Evolutionary conservation across 768 basidiomycete genomes (phyloP).

Genomic region (Psilocybe sp.): DNA sequence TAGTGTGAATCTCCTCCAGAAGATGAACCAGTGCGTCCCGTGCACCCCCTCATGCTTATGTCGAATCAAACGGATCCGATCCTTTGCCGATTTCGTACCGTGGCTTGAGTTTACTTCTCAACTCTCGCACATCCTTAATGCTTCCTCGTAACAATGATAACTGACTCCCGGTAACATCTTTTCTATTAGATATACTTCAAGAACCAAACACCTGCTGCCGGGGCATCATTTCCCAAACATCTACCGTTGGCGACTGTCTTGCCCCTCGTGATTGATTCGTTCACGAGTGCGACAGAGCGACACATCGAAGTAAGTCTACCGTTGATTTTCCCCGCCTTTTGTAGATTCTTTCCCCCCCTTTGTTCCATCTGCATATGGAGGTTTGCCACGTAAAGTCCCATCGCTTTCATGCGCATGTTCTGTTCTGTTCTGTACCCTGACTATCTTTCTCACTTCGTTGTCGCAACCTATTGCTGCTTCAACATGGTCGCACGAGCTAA

Average conservation of each 20-base stretch:
- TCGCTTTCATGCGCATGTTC: slow-evolving; percentile 1
- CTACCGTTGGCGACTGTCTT: slow-evolving; percentile 80
- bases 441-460: background rate
- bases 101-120: slow-evolving; percentile 18
- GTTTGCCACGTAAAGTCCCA: no score
- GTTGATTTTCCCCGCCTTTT: slow-evolving; percentile 8
- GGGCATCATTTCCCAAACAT: slow-evolving; percentile 73
- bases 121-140: slow-evolving; percentile 14
- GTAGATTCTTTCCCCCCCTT: slow-evolving; percentile 5
- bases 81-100: slow-evolving; percentile 46
- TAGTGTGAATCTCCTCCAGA: slow-evolving; percentile 31
- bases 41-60: slow-evolving; percentile 15
- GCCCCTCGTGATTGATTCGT: slow-evolving; percentile 89
- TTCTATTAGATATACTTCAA: slow-evolving; percentile 88
- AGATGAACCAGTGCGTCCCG: slow-evolving; percentile 21
- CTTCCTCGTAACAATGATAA: slow-evolving; percentile 9
- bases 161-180: slow-evolving; percentile 16
- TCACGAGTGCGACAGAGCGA: slow-evolving; percentile 95
- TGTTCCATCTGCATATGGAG: slow-evolving; percentile 5
- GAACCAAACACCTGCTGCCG: slow-evolving; percentile 81
- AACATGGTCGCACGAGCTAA: background rate
- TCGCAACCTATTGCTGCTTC: slow-evolving; percentile 9
- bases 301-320: slow-evolving; percentile 81
- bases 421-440: background rate
- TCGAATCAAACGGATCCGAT: slow-evolving; percentile 34